Percentiles rank a stretch among this genome's conserved stretches.
Conservation (phyloP, 148 eudicot species). For the Polygonum maritimum region DNA sequence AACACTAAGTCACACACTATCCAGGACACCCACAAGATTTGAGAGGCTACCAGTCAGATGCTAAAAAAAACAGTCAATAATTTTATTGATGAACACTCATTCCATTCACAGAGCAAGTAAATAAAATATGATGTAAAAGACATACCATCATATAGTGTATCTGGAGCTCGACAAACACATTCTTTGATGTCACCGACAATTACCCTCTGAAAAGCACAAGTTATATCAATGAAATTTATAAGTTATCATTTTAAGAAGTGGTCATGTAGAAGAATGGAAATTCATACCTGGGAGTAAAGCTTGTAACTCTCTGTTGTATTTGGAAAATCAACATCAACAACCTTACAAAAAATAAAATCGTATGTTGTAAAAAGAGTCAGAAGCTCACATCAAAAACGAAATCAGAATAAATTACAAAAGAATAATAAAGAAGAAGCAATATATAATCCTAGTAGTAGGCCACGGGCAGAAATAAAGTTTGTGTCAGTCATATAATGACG, state of each 20-base stretch:
- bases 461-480: not conserved
- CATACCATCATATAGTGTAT: conserved; percentile 93
- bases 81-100: not conserved
- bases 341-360: conserved; percentile 22
- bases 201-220: conserved; percentile 49
- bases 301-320: conserved; percentile 89
- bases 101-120: not conserved
- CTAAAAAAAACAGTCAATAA: not conserved
- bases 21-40: not conserved
- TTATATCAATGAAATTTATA: conserved; percentile 8
- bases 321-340: conserved; percentile 77
- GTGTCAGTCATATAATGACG: not conserved
- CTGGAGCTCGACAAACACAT: conserved; percentile 96
- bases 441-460: not conserved
- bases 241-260: not conserved
- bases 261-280: not conserved
- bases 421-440: not conserved
- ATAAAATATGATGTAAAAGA: not conserved
- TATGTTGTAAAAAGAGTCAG: not conserved
- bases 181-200: conserved; percentile 94
- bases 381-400: not conserved
- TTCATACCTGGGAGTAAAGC: conserved; percentile 72
- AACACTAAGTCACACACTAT: not conserved
- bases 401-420: not conserved
- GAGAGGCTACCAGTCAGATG: not conserved